Evolutionary conservation across 2,329 filamentous ascomycete genomes (phyloP), one percentile per base, ranked within the genome.

Genomic region (Cyclaneusma minus): DNA sequence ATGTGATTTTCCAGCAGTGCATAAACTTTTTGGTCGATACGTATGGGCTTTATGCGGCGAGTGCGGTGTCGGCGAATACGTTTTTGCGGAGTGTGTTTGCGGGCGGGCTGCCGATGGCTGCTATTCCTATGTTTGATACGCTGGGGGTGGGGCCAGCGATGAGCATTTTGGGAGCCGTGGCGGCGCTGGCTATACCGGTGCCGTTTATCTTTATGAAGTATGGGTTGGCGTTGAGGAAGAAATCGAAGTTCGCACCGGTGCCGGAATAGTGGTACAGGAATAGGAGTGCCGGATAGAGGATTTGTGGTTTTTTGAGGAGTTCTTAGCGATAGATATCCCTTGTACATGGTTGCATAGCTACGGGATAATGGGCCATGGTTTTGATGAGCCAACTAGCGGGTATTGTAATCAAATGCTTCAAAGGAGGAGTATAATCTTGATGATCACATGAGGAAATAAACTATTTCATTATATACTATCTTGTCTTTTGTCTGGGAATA

Each of bases 131-230:
- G 54, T 78, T 76, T 40, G 58, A 67, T 31, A 67, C 65, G 18
- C 45, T 83, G 11, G 75, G 76, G 0, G 62, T 78, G 9, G 66
- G 64, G 0, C 75, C 70, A 16, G 75, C 71, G 0, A 59, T 64
- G 4, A 72, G 62, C 35, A 63, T 81, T 3, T 62, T 77, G 8
- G 77, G 65, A 0, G 62, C 56, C 0, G 61, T 73, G 28, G 61
- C 65, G 0, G 54, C 55, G 1, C 34, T 62, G 18, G 47, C 68
- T 27, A 59, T 71, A 10, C 64, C 65, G 0, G 62, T 71, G n/a
- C 68, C 67, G 0, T 70, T 62, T 35, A 43, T 67, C 2, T 71
- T 72, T 25, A 52, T 40, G 42, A 50, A 42, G 29, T 51, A 48
- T 32, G 45, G 46, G 2, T 29, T 36, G 29, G 27, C 25, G 16